These are phyloP conservation scores for Paramecium biaurelia DNA, from an alignment of 73 alveolate genomes.

Conservation along the genomic window DNA sequence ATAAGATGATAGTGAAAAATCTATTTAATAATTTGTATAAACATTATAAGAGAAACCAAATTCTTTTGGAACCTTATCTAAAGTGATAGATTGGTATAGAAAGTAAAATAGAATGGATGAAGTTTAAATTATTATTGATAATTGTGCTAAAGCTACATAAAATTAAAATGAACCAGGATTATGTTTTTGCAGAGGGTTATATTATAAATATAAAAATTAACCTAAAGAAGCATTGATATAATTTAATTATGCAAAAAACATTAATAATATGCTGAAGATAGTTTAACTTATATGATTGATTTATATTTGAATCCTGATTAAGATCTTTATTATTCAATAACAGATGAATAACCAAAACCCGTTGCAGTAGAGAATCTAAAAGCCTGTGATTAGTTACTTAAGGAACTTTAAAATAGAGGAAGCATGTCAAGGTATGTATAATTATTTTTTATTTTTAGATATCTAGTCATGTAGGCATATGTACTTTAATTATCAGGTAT, in stretches of 20 bases:
- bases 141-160: constrained; percentile 71
- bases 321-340: constrained; percentile 54
- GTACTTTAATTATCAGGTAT: constrained; percentile 81
- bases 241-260: constrained; percentile 91
- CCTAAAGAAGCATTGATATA: constrained; percentile 91
- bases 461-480: constrained; percentile 77
- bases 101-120: constrained; percentile 68
- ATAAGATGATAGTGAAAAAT: constrained; percentile 60
- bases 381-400: constrained; percentile 58
- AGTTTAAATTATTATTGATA: constrained; percentile 73
- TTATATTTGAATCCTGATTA: constrained; percentile 82
- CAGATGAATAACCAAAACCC: constrained; percentile 50
- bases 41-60: constrained; percentile 40
- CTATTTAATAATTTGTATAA: constrained; percentile 29
- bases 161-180: constrained; percentile 90
- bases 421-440: neutral
- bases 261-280: constrained; percentile 87
- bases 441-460: neutral
- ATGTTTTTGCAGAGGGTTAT: constrained; percentile 94
- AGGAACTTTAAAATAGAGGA: constrained; percentile 55
- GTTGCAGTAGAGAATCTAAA: constrained; percentile 49
- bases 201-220: constrained; percentile 82
- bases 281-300: constrained; percentile 92
- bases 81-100: constrained; percentile 51
- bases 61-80: constrained; percentile 53